Evolutionary conservation across 306 rosid genomes (phyloP), one percentile per base, ranked within the genome.

Genomic region (Castanea sativa): DNA sequence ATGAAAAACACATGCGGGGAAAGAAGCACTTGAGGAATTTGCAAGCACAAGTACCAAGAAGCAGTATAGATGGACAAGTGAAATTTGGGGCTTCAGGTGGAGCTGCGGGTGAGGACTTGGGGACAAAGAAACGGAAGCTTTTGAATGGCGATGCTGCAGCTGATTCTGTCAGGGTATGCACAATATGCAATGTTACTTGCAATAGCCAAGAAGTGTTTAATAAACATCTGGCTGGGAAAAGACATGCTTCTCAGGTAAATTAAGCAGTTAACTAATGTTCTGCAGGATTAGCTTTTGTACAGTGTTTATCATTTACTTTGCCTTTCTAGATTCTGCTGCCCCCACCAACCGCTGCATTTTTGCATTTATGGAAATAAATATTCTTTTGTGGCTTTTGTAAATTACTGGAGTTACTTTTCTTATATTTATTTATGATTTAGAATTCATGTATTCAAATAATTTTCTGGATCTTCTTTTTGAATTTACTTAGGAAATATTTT

Each of bases 211-310:
- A 89, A 16, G 86, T 82, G 73, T 92, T 63, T 68, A 78, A 18
- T 71, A 86, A 81, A 75, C 96, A 92, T 84, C 63, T 89, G 73
- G 64, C 79, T 49, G 96, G 96, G 82, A 86, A 81, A 84, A 90
- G 79, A 80, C 96, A 92, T 45, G 77, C 83, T 51, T 81, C 87
- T 76, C 92, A 85, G 92, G 97, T 92, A 77, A 91, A 57, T 75
- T 73, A 35, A 49, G 75, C 75, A 33, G 61, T 73, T 27, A 73
- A 63, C 63, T 53, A 57, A 51, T 73, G 73, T 80, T 82, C 67
- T 52, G 6, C 70, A 21, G 63, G 78, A 7, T 70, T 75, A 27
- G 27, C 14, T 65, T 41, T 6, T 70, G 19, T 32, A 35, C 30
- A 11, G 19, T 70, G 20, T 21, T 14, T 21, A 29, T 10, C 38